A percentile compares a stretch with the other conserved stretches of the same genome.
phyloP scores from a whole-genome alignment of 2,329 filamentous ascomycete species.

The Lecanicillium sp. region DNA sequence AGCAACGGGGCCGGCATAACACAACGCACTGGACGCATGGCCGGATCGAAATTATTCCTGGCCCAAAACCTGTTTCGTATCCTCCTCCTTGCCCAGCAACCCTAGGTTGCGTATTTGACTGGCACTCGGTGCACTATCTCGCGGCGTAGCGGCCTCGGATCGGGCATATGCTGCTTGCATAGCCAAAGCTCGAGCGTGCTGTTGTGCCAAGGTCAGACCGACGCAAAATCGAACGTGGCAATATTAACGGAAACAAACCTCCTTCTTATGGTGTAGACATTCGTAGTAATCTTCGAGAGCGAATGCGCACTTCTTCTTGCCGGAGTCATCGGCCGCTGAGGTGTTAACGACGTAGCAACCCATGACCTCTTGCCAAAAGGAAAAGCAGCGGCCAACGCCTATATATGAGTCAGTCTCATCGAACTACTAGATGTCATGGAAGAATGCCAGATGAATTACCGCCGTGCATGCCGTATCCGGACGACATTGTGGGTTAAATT shows the following conservation, averaged over 20 bases:
- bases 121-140: slow-evolving; percentile 74
- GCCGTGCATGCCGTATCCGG: slow-evolving; percentile 74
- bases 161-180: slow-evolving; percentile 83
- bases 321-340: slow-evolving; percentile 64
- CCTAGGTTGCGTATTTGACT: slow-evolving; percentile 85
- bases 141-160: slow-evolving; percentile 63
- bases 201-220: slow-evolving; percentile 13
- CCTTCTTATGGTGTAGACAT: slow-evolving; percentile 97
- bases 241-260: slow-evolving; percentile 53
- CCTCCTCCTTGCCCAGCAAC: slow-evolving; percentile 75
- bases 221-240: not conserved
- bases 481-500: slow-evolving; percentile 53
- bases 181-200: slow-evolving; percentile 71
- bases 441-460: slow-evolving; percentile 43
- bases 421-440: not conserved
- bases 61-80: slow-evolving; percentile 55
- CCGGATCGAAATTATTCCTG: no score
- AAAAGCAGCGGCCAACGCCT: slow-evolving; percentile 79
- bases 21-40: no score
- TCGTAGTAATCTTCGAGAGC: slow-evolving; percentile 96
- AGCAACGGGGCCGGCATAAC: no score
- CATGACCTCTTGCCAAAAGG: slow-evolving; percentile 98
- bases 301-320: slow-evolving; percentile 80
- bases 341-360: slow-evolving; percentile 98
- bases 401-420: not conserved